Evolutionary conservation across 495 filamentous ascomycete species (phyloP).

Genomic region (Penicillium daleae): DNA sequence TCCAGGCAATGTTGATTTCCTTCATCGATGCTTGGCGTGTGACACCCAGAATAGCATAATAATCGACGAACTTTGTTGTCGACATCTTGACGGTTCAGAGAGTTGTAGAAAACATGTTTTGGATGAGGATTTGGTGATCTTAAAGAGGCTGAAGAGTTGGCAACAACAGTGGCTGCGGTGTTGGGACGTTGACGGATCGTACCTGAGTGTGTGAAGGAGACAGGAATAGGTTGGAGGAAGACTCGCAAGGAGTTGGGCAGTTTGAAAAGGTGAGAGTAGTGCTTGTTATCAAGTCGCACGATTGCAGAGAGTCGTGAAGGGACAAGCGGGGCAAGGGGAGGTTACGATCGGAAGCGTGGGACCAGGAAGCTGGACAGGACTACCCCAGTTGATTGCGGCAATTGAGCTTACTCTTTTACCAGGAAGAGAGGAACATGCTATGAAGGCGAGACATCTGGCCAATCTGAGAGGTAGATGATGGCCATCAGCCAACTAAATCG

Average conservation of each 20-base stretch:
- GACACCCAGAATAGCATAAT: conserved; percentile 46
- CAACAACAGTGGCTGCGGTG: background rate
- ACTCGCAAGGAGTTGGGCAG: background rate
- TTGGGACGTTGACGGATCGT: background rate
- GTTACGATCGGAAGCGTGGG: background rate
- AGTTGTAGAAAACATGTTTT: background rate
- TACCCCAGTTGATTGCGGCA: no score
- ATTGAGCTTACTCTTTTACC: no score
- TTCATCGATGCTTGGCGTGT: conserved; percentile 33
- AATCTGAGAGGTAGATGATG: conserved; percentile 13
- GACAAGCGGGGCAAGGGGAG: background rate
- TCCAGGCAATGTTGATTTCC: conserved; percentile 51
- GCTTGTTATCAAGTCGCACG: background rate
- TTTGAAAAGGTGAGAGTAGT: background rate
- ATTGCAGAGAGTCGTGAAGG: background rate
- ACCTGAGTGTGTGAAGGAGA: background rate
- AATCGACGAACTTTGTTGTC: conserved; percentile 20
- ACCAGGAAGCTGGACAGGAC: no score
- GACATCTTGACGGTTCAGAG: conserved; percentile 12
- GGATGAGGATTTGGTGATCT: background rate
- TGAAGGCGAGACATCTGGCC: no score
- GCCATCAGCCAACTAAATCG: conserved; percentile 6
- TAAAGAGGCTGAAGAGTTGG: background rate
- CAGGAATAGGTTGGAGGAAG: background rate
- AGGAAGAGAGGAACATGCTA: no score